A percentile compares a stretch with the other conserved stretches of the same genome.
These are phyloP conservation scores for Diaporthe citriasiana DNA, from an alignment of 2,329 filamentous ascomycete species.

Conservation along the genomic window DNA sequence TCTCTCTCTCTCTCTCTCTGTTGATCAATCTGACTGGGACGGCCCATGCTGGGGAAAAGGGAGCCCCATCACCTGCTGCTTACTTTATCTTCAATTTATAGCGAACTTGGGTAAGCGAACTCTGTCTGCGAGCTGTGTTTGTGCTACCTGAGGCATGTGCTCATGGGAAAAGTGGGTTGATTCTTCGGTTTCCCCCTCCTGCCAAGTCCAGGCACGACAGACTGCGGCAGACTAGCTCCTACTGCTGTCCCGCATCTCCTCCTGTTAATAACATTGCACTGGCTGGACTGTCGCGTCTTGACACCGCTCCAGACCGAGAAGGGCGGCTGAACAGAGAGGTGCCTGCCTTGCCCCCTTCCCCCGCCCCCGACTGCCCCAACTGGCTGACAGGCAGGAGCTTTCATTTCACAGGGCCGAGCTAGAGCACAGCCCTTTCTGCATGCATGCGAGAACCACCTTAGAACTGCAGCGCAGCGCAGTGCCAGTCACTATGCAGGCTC, in stretches of 20 bases:
- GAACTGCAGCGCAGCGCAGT: neutral
- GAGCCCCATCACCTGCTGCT: neutral
- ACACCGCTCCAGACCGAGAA: conserved; percentile 30
- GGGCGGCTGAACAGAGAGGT: conserved; percentile 18
- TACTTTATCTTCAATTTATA: neutral
- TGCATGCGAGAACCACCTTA: conserved; percentile 18
- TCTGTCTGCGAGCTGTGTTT: neutral
- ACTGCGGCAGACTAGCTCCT: conserved; percentile 19
- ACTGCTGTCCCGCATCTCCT: neutral
- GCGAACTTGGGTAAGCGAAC: neutral
- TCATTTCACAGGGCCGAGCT: conserved; percentile 34
- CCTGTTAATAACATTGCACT: neutral
- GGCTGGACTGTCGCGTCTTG: conserved; percentile 1
- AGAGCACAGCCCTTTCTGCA: conserved; percentile 32
- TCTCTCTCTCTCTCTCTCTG: no score
- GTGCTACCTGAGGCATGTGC: conserved; percentile 12
- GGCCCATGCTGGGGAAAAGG: neutral
- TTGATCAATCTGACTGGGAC: neutral
- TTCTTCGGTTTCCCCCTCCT: conserved; percentile 22
- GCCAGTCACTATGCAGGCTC: conserved; percentile 20
- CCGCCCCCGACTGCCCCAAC: neutral
- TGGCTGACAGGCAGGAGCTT: conserved; percentile 14
- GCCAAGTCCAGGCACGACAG: conserved; percentile 32
- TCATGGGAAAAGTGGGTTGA: conserved; percentile 29
- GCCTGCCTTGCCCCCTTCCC: neutral